phyloP scores from a whole-genome alignment of 2,329 filamentous ascomycete species.

The Trichoderma guizhouense region DNA sequence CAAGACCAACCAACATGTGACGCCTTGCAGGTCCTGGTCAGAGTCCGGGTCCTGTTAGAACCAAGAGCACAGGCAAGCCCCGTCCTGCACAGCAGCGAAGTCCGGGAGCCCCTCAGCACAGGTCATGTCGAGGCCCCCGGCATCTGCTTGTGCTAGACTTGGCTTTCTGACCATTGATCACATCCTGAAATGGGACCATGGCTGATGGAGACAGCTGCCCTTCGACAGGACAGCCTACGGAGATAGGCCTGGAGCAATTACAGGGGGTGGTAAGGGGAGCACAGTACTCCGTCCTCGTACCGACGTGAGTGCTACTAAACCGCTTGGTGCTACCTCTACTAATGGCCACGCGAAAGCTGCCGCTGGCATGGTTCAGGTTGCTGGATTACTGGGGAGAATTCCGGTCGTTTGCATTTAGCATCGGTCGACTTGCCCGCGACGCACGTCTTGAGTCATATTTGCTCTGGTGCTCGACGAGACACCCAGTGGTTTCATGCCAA shows the following conservation, averaged over 20 bases:
- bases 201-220: background rate
- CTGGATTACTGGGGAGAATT: background rate
- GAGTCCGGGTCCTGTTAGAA: background rate
- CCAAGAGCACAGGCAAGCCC: background rate
- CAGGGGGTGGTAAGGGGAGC: background rate
- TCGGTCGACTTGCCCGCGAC: background rate
- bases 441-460: background rate
- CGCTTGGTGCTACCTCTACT: background rate
- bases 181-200: background rate
- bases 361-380: background rate
- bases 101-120: background rate
- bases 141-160: background rate
- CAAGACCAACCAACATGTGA: slow-evolving; percentile 18
- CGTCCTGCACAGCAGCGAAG: background rate
- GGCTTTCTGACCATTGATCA: background rate
- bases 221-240: background rate
- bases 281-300: background rate
- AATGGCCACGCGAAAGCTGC: background rate
- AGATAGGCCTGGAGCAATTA: background rate
- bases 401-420: background rate
- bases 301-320: background rate
- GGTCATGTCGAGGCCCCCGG: background rate
- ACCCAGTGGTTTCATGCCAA: background rate
- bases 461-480: background rate
- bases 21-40: background rate